These are phyloP conservation scores for Diaporthe ilicicola DNA, from an alignment of 2,329 filamentous ascomycete species.

Conservation along the genomic window DNA sequence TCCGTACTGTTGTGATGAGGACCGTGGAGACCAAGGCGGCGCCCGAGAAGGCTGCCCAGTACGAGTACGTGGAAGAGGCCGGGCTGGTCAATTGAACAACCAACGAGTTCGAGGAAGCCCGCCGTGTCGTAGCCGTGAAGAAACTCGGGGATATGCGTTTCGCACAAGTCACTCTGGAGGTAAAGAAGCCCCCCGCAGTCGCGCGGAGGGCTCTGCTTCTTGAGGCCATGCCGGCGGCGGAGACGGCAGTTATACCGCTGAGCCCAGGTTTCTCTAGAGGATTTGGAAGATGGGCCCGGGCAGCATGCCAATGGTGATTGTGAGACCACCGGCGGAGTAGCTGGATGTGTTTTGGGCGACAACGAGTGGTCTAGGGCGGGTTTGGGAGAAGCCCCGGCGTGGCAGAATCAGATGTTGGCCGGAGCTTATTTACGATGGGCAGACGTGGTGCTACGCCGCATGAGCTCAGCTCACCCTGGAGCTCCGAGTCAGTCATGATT, in stretches of 20 bases:
- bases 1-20: conserved; percentile 66
- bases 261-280: neutral
- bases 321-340: conserved; percentile 29
- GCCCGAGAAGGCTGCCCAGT: conserved; percentile 49
- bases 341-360: neutral
- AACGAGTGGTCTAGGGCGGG: conserved; percentile 17
- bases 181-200: conserved; percentile 24
- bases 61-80: conserved; percentile 42
- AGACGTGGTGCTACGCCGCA: conserved; percentile 13
- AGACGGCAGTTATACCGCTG: conserved; percentile 6
- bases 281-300: neutral
- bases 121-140: conserved; percentile 20
- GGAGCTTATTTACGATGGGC: neutral
- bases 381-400: neutral
- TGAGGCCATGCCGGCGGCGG: conserved; percentile 31
- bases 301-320: conserved; percentile 11
- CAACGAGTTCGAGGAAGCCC: conserved; percentile 18
- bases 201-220: conserved; percentile 33
- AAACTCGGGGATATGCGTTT: conserved; percentile 28
- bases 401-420: conserved; percentile 23
- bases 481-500: conserved; percentile 20
- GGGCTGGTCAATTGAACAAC: conserved; percentile 36
- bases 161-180: conserved; percentile 14
- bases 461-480: conserved; percentile 22
- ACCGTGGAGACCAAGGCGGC: conserved; percentile 61